Conservation (phyloP, 306 rosid species). For the Inga leiocalycina region DNA sequence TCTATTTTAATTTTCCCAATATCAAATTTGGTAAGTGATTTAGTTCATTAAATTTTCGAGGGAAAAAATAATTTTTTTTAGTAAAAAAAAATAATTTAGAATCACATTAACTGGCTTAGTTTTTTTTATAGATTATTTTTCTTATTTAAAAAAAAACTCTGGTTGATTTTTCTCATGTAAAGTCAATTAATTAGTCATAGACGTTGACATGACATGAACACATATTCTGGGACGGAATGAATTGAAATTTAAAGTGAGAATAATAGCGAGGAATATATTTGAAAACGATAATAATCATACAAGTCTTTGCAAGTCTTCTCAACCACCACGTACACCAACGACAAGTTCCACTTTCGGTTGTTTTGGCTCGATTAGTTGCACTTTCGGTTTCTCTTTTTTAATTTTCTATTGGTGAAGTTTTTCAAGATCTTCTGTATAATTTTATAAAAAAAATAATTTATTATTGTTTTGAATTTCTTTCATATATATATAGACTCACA, state of each 20-base stretch:
- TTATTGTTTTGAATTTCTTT: too few species aligned
- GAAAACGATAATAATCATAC: not conserved
- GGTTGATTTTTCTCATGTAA: not conserved
- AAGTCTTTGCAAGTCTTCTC: not conserved
- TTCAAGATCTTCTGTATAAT: not conserved
- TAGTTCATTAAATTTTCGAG: not conserved
- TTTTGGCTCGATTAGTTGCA: not conserved
- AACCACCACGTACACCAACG: not conserved
- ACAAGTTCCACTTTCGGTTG: constrained; percentile 11
- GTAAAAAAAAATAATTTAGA: not conserved
- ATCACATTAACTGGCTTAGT: not conserved
- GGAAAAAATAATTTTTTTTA: not conserved
- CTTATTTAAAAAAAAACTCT: too few species aligned
- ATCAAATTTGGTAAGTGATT: not conserved
- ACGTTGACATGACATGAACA: not conserved
- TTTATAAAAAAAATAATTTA: not conserved
- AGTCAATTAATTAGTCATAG: not conserved
- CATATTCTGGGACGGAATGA: not conserved
- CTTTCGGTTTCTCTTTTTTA: not conserved
- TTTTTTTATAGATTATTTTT: not conserved
- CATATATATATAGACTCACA: too few species aligned
- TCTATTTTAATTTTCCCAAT: not conserved
- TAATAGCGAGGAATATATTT: not conserved
- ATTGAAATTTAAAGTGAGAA: not conserved
- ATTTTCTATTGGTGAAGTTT: not conserved